Evolutionary conservation across 148 eudicot species (phyloP).

Genomic region (Persicaria maculosa): DNA sequence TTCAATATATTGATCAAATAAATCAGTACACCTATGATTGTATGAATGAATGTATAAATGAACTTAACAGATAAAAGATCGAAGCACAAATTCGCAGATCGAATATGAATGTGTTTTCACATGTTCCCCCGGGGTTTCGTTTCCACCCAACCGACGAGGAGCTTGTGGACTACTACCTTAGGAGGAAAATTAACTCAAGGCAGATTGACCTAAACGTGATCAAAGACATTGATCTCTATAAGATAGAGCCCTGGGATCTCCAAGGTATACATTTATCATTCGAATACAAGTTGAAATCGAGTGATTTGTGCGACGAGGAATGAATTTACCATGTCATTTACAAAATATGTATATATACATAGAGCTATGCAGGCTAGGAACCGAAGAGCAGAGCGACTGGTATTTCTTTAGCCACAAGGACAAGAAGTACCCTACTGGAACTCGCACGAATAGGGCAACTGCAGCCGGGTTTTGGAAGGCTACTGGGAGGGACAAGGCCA

Average conservation of each 20-base stretch:
- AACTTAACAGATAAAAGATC: neutral
- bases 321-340: neutral
- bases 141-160: constrained; percentile 87
- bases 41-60: neutral
- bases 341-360: neutral
- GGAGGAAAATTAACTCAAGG: constrained; percentile 49
- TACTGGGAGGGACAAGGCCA: constrained; percentile 82
- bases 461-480: constrained; percentile 91
- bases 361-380: constrained; percentile 70
- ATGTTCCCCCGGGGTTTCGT: constrained; percentile 79
- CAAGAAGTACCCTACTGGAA: constrained; percentile 86
- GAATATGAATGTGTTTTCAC: constrained; percentile 10
- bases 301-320: too few relatives aligned
- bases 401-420: constrained; percentile 92
- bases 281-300: too few relatives aligned
- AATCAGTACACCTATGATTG: too few relatives aligned
- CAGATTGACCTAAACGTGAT: constrained; percentile 62
- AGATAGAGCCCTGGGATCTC: constrained; percentile 90
- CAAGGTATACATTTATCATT: constrained; percentile 35
- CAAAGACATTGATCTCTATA: constrained; percentile 76
- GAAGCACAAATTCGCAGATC: neutral
- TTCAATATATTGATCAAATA: neutral
- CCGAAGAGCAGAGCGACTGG: constrained; percentile 77
- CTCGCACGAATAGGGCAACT: constrained; percentile 84
- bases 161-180: constrained; percentile 78